Base-by-base conservation (phyloP, 495 filamentous ascomycete species). In the Penicillium waksmanii region DNA sequence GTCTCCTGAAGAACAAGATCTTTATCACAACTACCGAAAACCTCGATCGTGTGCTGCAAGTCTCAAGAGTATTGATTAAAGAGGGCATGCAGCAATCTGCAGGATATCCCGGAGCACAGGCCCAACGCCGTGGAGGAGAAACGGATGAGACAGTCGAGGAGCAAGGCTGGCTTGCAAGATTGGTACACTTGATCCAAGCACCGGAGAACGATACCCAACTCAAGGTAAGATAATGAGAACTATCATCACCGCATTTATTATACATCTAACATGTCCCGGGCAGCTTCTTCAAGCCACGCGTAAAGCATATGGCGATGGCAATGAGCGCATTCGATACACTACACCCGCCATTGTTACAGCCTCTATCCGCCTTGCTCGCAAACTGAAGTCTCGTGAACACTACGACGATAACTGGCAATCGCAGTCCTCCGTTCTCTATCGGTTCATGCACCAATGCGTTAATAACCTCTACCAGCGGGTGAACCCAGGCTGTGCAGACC, bases 141-240 rank as follows among this genome's bases (percentile, higher is more conserved):
- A 97, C 96, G 1, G 96, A 98, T 42, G 95, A 98, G 74, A 97
- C 94, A 0, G 85, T 98, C 60, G 93, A 97, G 73, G 95, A 98
- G 73, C 95, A 98, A 81, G 95, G 95, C 36, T 96, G 92, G 89
- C 78, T 98, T 50, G 95, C 96, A 43, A 82, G 96, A 66, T 84
- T 98, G 55, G 85, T 97, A 19, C 96, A 98, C 75, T 79, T 98
- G 33, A 85, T 98, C 33, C 79, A 92, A 58, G 87, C 85, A 13
- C 79, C 89, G 21, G 83, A 93, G 67, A 98, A 98, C 66, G 93
- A 96, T 65, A 96, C 89, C 0, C 95, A 98, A 69, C 91, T 96
- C 75, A 92, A 93, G 77, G 84, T 86, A 74, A 38, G 64, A 44
- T 33, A 46, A 33, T 10, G 8, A 40, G n/a, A 19, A 31, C 46